Percentiles rank a stretch among this genome's conserved stretches.
These are phyloP conservation scores for Echeveria elegans DNA, from an alignment of 164 flowering plant genomes.

Conservation along the genomic window DNA sequence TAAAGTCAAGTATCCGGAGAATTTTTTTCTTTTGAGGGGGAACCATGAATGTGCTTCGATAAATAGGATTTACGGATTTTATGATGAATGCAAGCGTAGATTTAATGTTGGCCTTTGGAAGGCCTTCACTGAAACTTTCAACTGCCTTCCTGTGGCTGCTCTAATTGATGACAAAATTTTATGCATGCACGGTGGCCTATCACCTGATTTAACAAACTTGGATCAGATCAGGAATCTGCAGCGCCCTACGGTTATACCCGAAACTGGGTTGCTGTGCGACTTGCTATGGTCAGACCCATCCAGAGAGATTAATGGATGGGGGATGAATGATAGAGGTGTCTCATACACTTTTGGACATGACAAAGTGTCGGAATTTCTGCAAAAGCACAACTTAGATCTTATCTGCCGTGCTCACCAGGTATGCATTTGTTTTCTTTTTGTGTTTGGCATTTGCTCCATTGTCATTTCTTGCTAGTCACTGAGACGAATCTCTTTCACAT, in stretches of 20 bases:
- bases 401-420: slow-evolving; percentile 3
- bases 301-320: slow-evolving; percentile 1
- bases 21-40: slow-evolving; percentile 3
- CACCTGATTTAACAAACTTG: slow-evolving; percentile 1
- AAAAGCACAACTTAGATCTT: background rate
- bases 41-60: slow-evolving; percentile 1
- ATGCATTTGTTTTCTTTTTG: background rate
- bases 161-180: background rate
- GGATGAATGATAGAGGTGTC: slow-evolving; percentile 1
- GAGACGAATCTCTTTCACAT: background rate
- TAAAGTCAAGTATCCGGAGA: slow-evolving; percentile 1
- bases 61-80: slow-evolving; percentile 4
- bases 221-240: slow-evolving; percentile 3
- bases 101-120: slow-evolving; percentile 3
- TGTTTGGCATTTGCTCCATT: background rate
- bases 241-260: background rate
- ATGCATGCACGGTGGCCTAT: slow-evolving; percentile 3
- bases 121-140: background rate
- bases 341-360: slow-evolving; percentile 1
- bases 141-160: background rate
- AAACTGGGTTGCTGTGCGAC: background rate
- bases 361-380: background rate
- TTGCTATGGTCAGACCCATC: slow-evolving; percentile 1
- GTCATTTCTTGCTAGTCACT: background rate
- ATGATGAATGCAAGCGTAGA: slow-evolving; percentile 1